Base-by-base conservation (phyloP, 768 basidiomycete species). In the Xerocomellus intermedius region DNA sequence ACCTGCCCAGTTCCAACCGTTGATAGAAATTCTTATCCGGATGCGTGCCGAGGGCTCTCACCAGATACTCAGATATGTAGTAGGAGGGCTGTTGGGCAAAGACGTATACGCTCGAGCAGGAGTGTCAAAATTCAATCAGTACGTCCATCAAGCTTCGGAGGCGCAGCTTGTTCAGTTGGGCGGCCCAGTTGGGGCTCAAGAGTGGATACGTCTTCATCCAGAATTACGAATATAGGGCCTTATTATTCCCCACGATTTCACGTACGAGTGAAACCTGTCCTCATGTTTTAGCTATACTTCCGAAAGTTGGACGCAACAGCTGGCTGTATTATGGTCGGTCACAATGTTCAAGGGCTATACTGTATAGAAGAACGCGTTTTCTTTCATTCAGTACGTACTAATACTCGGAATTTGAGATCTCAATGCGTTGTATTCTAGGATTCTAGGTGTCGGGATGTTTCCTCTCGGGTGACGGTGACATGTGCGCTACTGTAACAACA, bases 131-230 rank as follows among this genome's bases (percentile, higher is more conserved):
- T 79, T 82, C 57, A 66, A 66, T 16, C 71, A 77, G 37, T 83
- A 82, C 56, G 49, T 70, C 13, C 58, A 56, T 9, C 55, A 73
- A 50, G 81, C 81, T 13, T 65, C 69, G 37, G 64, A 73, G 52
- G 66, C 58, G 14, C 73, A 70, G 21, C 67, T 82, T 30, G 59
- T 81, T 49, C 69, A 72, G 38, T 66, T 73, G 13, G 81, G 80
- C 26, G 79, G 77, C n/a, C n/a, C n/a, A 4, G 42, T 36, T 41
- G 73, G 68, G 24, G 70, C 70, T 5, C 36, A 52, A 14, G 74
- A 71, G 10, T 79, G 79, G 79, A 61, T 69, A 58, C 9, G 58
- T 43, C 62, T 69, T 48, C 66, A 69, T 47, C 68, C 68, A 37
- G 59, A 57, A 35, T 49, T 69, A 38, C 56, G 30, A 38, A 38